Base-by-base conservation (phyloP, 805 yeast genomes). In the Saccharomycopsis babjevae region DNA sequence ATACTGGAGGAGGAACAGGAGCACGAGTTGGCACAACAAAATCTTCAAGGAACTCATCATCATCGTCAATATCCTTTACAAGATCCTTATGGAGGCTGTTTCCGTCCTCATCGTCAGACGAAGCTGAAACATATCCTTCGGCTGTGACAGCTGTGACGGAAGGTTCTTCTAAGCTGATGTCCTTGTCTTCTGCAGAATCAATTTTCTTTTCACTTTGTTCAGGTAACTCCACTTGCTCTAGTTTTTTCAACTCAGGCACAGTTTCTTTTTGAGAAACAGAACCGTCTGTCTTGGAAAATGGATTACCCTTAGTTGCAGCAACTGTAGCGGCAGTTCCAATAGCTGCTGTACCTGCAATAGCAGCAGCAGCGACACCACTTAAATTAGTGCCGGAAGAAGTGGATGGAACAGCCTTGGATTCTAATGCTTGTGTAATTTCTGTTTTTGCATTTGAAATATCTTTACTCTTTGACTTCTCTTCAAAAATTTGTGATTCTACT, bases 41-140 rank as follows among this genome's bases (percentile, higher is more conserved):
- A 46, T 46, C 52, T 20, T 46, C 52, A 25, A 46, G 52, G 15
- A 22, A 46, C 6, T 46, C 52, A 46, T 46, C 52, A 66, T 50
- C 64, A 66, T 66, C 56, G 6, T 32, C 39, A 36, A 32, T 36
- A 36, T 54, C 32, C 20, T 67, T 73, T 70, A 73, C 76, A 10
- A 83, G 85, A 68, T 79, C 85, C 67, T 76, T 83, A 46, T 76
- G 83, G 59, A 73, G 72, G 56, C 76, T 18, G 74, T 79, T 10
- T 74, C 76, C 8, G 67, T 74, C 11, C 69, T 81, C 1, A 40
- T 72, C 2, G 3, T 42, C 76, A 1, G 65, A 81, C 5, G 68
- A 79, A 4, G 66, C 71, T 20, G 76, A 76, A 0, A 76, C 79
- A 62, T 85, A 1, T 71, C 83, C 36, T 81, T 89, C 63, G 67